phyloP scores from a whole-genome alignment of 192 early-diverging fungal genomes.

The Coemansia furcata region DNA sequence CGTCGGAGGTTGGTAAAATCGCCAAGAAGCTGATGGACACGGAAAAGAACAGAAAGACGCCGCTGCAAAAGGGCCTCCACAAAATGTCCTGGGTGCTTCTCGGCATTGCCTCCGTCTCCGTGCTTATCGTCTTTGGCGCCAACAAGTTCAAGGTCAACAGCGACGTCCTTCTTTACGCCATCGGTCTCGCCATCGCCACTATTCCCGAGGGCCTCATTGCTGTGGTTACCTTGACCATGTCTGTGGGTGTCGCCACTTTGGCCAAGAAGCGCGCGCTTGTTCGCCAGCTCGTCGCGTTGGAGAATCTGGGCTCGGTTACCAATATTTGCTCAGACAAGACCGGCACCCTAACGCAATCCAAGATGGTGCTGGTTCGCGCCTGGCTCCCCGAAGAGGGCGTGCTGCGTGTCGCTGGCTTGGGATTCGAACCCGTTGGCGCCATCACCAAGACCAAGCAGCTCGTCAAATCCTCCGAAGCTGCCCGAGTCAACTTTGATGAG shows the following conservation, averaged over 20 bases:
- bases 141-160: slow-evolving; percentile 61
- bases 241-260: slow-evolving; percentile 85
- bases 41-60: slow-evolving; percentile 56
- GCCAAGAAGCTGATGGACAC: slow-evolving; percentile 74
- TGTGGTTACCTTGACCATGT: slow-evolving; percentile 93
- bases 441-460: slow-evolving; percentile 34
- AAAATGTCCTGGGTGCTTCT: slow-evolving; percentile 79
- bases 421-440: slow-evolving; percentile 61
- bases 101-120: slow-evolving; percentile 62
- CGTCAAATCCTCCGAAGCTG: slow-evolving; percentile 6
- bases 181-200: slow-evolving; percentile 87
- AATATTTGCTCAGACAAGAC: slow-evolving; percentile 97
- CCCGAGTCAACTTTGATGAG: slow-evolving; percentile 28
- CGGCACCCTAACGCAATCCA: slow-evolving; percentile 91
- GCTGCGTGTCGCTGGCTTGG: slow-evolving; percentile 67
- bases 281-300: slow-evolving; percentile 81
- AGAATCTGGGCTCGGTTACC: slow-evolving; percentile 88
- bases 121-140: slow-evolving; percentile 82
- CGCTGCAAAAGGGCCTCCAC: slow-evolving; percentile 68
- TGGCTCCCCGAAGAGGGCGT: slow-evolving; percentile 76
- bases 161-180: slow-evolving; percentile 70
- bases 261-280: slow-evolving; percentile 86
- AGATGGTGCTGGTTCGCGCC: slow-evolving; percentile 85
- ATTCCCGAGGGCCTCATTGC: slow-evolving; percentile 95
- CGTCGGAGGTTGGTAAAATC: slow-evolving; percentile 92